These are phyloP conservation scores for Gremmenia infestans DNA, from an alignment of 2,329 filamentous ascomycete genomes.

Conservation along the genomic window DNA sequence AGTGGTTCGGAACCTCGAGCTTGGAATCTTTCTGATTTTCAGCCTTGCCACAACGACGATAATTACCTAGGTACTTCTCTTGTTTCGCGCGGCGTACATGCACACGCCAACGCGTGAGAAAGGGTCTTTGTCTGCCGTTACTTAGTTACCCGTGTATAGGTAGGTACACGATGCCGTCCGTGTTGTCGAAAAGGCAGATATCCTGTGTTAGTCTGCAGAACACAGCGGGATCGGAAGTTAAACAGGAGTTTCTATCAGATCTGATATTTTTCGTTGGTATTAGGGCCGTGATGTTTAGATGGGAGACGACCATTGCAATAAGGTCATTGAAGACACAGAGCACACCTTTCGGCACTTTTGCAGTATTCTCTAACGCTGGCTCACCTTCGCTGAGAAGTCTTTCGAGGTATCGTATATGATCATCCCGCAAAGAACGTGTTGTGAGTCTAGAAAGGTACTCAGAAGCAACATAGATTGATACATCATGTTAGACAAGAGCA, in stretches of 20 bases:
- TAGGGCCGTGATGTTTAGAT: neutral
- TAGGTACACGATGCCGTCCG: slow-evolving; percentile 1
- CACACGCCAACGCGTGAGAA: neutral
- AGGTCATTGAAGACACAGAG: slow-evolving; percentile 7
- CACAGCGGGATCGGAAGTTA: neutral
- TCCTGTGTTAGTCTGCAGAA: slow-evolving; percentile 6
- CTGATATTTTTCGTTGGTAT: neutral
- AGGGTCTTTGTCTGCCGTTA: neutral
- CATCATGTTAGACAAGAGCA: no score
- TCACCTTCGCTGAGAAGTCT: no score
- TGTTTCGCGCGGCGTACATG: neutral
- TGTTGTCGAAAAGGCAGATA: slow-evolving; percentile 1
- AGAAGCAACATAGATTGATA: no score
- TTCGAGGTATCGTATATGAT: no score
- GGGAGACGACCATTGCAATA: neutral
- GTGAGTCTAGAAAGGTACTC: no score
- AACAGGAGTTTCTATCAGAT: neutral
- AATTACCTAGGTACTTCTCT: neutral
- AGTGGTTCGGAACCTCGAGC: no score
- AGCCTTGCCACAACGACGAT: no score
- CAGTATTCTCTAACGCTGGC: neutral
- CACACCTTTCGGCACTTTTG: slow-evolving; percentile 4
- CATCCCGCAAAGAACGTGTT: no score
- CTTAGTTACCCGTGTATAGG: neutral
- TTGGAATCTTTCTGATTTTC: no score